Evolutionary conservation across 1,139 yeast species (phyloP).

Genomic region (Suhomyces chickasaworum): DNA sequence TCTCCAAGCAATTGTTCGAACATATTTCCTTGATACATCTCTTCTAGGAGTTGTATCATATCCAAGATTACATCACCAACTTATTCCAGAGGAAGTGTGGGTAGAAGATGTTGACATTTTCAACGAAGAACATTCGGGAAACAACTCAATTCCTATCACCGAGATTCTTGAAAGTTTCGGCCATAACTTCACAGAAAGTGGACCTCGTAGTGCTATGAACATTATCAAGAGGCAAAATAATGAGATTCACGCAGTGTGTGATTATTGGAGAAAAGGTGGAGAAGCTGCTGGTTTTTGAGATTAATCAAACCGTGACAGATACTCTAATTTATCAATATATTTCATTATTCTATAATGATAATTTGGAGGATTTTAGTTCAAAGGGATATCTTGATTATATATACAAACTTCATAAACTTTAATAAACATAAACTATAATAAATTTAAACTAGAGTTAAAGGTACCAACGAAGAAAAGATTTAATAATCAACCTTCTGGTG

Average conservation of each 20-base stretch:
- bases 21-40: slow-evolving; percentile 56
- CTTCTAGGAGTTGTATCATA: slow-evolving; percentile 70
- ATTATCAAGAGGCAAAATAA: slow-evolving; percentile 31
- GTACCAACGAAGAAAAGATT: too few species aligned
- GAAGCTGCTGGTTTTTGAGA: slow-evolving; percentile 36
- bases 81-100: slow-evolving; percentile 68
- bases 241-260: slow-evolving; percentile 41
- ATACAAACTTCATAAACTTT: too few species aligned
- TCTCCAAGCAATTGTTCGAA: slow-evolving; percentile 74
- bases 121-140: slow-evolving; percentile 28
- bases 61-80: slow-evolving; percentile 88
- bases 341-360: neutral
- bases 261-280: slow-evolving; percentile 49
- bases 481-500: too few species aligned
- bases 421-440: too few species aligned
- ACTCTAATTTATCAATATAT: too few species aligned
- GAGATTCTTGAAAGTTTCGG: slow-evolving; percentile 25
- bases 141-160: slow-evolving; percentile 12
- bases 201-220: slow-evolving; percentile 48
- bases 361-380: too few species aligned
- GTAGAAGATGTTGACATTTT: slow-evolving; percentile 54
- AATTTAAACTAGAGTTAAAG: too few species aligned
- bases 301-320: too few species aligned
- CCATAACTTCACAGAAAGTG: slow-evolving; percentile 36
- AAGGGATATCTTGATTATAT: too few species aligned